These are phyloP conservation scores for Acanthamoeba lenticulata DNA, from an alignment of 208 protist genomes.

Conservation along the genomic window DNA sequence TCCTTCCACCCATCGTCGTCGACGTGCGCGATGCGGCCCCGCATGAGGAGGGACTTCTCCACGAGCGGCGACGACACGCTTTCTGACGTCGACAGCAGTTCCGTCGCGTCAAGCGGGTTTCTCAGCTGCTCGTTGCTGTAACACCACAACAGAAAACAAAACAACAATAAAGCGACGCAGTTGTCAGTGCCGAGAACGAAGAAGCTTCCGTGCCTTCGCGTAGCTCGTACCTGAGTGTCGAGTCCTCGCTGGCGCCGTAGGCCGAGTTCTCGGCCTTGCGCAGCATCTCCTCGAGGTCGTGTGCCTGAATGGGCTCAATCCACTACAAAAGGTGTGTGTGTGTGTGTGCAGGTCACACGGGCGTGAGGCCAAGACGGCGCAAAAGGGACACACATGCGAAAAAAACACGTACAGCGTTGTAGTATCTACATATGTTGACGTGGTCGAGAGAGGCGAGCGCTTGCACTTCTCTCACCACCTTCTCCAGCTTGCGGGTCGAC, in stretches of 20 bases:
- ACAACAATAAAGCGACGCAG: no score
- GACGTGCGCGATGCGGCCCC: neutral
- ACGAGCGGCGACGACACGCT: neutral
- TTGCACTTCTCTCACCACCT: slow-evolving; percentile 29
- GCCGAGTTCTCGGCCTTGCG: neutral
- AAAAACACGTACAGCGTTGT: neutral
- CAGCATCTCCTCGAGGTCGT: neutral
- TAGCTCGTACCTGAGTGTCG: neutral
- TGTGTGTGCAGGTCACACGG: no score
- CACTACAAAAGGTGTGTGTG: neutral
- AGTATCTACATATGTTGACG: slow-evolving; percentile 47
- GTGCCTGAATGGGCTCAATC: slow-evolving; percentile 2
- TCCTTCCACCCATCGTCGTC: slow-evolving; percentile 1
- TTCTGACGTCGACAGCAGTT: slow-evolving; percentile 2
- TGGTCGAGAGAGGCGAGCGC: slow-evolving; percentile 39
- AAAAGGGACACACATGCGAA: no score
- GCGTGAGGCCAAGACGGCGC: neutral
- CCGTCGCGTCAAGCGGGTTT: neutral
- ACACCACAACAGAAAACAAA: neutral
- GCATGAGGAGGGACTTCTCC: neutral
- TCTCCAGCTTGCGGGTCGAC: slow-evolving; percentile 16
- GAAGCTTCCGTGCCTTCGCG: neutral
- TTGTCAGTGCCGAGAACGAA: no score
- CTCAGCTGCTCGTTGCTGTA: neutral
- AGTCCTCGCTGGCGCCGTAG: neutral